A percentile compares a stretch with the other conserved stretches of the same genome.
These are phyloP conservation scores for Cetraspora pellucida DNA, from an alignment of 192 early-diverging fungal genomes.

Conservation along the genomic window DNA sequence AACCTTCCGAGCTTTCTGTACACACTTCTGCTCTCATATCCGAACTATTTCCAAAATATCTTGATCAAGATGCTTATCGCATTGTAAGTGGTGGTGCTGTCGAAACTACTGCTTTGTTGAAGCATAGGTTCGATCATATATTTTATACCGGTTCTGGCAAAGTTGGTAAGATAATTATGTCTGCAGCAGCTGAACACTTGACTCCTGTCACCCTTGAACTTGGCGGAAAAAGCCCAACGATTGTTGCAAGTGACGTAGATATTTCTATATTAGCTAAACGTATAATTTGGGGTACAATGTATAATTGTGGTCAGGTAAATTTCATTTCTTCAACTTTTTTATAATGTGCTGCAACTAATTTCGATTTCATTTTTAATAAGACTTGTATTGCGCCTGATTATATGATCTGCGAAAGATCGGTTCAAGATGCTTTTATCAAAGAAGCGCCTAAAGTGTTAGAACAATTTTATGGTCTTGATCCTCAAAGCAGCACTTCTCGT, in stretches of 20 bases:
- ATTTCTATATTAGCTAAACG: slow-evolving; percentile 67
- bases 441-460: slow-evolving; percentile 44
- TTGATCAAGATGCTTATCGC: slow-evolving; percentile 65
- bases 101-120: slow-evolving; percentile 77
- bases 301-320: slow-evolving; percentile 85
- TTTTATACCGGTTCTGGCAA: slow-evolving; percentile 87
- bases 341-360: slow-evolving; percentile 1
- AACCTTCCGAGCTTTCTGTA: slow-evolving; percentile 81
- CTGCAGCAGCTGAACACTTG: slow-evolving; percentile 81
- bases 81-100: slow-evolving; percentile 77
- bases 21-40: slow-evolving; percentile 66
- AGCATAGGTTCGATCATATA: slow-evolving; percentile 84
- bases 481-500: slow-evolving; percentile 40
- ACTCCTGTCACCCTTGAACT: slow-evolving; percentile 92
- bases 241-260: slow-evolving; percentile 70
- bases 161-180: slow-evolving; percentile 83
- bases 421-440: slow-evolving; percentile 52
- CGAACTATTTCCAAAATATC: slow-evolving; percentile 69
- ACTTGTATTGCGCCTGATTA: slow-evolving; percentile 81
- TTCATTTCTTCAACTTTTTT: background rate
- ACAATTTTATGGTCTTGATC: slow-evolving; percentile 48
- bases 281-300: slow-evolving; percentile 78
- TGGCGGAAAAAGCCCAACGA: slow-evolving; percentile 84
- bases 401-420: slow-evolving; percentile 56
- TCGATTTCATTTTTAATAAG: slow-evolving; percentile 45